phyloP scores from a whole-genome alignment of 768 basidiomycete genomes.

The Tephrocybe rancida region DNA sequence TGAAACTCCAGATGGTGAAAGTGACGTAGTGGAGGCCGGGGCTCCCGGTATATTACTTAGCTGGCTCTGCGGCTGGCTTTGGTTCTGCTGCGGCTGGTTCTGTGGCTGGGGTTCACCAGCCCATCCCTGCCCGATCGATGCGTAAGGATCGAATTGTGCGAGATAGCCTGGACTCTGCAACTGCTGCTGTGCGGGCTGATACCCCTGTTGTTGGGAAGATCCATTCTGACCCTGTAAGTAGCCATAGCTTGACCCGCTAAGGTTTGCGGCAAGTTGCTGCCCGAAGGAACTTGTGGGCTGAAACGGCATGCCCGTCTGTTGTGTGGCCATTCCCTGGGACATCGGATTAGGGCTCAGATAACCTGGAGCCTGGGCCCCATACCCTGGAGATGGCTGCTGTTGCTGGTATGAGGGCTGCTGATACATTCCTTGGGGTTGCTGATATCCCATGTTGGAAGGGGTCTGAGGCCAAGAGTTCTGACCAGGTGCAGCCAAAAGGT shows the following conservation, averaged over 20 bases:
- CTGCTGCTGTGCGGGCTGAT: conserved; percentile 51
- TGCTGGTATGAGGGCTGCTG: conserved; percentile 37
- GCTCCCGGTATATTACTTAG: conserved; percentile 19
- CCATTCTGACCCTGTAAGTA: conserved; percentile 34
- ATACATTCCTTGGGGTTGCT: conserved; percentile 32
- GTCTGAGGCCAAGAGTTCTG: conserved; percentile 42
- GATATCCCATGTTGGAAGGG: conserved; percentile 24
- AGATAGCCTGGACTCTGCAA: conserved; percentile 47
- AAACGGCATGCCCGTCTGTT: conserved; percentile 27
- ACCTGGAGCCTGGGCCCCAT: conserved; percentile 5
- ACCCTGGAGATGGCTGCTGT: conserved; percentile 25
- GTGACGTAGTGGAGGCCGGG: conserved; percentile 23
- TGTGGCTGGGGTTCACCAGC: conserved; percentile 26
- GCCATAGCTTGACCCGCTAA: conserved; percentile 42
- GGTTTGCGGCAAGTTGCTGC: conserved; percentile 48
- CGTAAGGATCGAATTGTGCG: conserved; percentile 57
- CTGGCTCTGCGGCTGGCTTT: conserved; percentile 17
- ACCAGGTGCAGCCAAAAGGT: conserved; percentile 43
- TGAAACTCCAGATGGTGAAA: conserved; percentile 38
- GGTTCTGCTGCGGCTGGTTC: conserved; percentile 19
- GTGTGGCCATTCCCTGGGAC: conserved; percentile 21
- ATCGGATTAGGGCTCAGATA: conserved; percentile 10
- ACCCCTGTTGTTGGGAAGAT: conserved; percentile 27
- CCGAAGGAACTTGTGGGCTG: conserved; percentile 60
- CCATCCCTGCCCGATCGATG: conserved; percentile 46